Base-by-base conservation (phyloP, 1,139 yeast species). In the Pichia sp. region DNA sequence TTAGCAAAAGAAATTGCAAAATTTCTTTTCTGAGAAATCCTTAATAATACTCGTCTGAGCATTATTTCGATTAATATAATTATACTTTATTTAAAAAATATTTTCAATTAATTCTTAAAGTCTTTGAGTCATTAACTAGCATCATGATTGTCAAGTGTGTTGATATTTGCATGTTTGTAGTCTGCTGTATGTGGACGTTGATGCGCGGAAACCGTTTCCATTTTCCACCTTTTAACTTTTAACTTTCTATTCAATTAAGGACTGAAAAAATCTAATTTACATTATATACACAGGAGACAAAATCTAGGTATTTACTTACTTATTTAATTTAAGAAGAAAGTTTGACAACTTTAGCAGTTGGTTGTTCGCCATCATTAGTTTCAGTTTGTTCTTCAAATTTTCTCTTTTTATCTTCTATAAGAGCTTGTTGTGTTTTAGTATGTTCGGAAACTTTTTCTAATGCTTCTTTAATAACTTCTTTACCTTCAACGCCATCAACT, bases 401-500 rank as follows among this genome's bases (percentile, higher is more conserved):
- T 35, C 51, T 47, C 29, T 49, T 49, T 23, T 39, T 47, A 2
- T 20, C 16, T 7, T 35, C 43, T 10, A 51, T 27, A 22, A 49
- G 24, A 2, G 30, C 37, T 16, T 37, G 8, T 32, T 51, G 54
- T 37, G 45, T 39, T 6, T 42, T 37, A 0, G 45, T 50, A 24
- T 46, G 37, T 24, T 60, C 55, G 4, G 40, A 34, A n/a, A 47
- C 44, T 28, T 41, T 45, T 12, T 47, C 49, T 11, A 51, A 16
- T 7, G 48, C 48, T 35, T 60, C 65, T 8, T 61, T 62, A 5
- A 68, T 63, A 41, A 74, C 63, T 34, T 69, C 70, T 50, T 72
- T 75, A 22, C 72, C 76, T 23, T 71, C 68, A 4, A 74, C 68
- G 29, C 96, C 96, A 60, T 86, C 74, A 1, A 87, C 95, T 8